Evolutionary conservation across 176 grass and related monocot genomes (phyloP).

Genomic region (Phyllostachys edulis): DNA sequence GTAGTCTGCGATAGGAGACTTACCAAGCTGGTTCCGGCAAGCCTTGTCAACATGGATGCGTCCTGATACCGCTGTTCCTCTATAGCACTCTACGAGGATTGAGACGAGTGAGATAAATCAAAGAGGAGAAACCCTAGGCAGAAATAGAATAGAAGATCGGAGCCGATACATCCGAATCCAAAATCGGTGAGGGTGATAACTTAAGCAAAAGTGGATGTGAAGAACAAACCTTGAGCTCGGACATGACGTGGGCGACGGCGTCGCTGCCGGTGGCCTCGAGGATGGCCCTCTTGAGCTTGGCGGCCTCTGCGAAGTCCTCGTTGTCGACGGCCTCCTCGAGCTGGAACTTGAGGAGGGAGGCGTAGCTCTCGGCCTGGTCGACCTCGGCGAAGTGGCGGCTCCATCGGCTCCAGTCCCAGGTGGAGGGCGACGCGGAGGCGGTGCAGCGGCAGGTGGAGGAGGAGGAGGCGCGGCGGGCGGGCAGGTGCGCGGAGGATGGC

Average conservation of each 20-base stretch:
- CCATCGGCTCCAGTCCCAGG: slow-evolving; percentile 89
- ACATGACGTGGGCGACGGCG: slow-evolving; percentile 65
- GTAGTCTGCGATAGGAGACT: background rate
- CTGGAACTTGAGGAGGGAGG: slow-evolving; percentile 86
- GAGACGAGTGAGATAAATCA: background rate
- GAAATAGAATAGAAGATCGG: background rate
- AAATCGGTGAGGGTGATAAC: background rate
- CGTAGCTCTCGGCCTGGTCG: slow-evolving; percentile 80
- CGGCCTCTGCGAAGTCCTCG: slow-evolving; percentile 82
- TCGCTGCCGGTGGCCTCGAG: slow-evolving; percentile 56
- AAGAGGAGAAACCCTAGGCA: background rate
- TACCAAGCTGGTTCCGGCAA: slow-evolving; percentile 85
- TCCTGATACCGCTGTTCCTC: slow-evolving; percentile 85
- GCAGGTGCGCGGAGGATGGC: slow-evolving; percentile 30
- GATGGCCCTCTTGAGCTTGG: slow-evolving; percentile 66
- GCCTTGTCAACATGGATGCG: slow-evolving; percentile 71
- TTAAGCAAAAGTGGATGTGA: background rate
- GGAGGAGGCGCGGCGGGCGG: slow-evolving; percentile 5
- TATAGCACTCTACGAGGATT: slow-evolving; percentile 53
- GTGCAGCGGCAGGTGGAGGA: slow-evolving; percentile 35
- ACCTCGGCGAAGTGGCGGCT: slow-evolving; percentile 82
- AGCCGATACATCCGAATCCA: background rate
- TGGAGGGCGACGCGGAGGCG: slow-evolving; percentile 31
- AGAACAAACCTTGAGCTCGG: slow-evolving; percentile 70
- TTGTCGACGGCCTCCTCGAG: slow-evolving; percentile 93